Evolutionary conservation across 371 early-diverging fungal genomes (phyloP).

Genomic region (Rhizomucor pusillus): DNA sequence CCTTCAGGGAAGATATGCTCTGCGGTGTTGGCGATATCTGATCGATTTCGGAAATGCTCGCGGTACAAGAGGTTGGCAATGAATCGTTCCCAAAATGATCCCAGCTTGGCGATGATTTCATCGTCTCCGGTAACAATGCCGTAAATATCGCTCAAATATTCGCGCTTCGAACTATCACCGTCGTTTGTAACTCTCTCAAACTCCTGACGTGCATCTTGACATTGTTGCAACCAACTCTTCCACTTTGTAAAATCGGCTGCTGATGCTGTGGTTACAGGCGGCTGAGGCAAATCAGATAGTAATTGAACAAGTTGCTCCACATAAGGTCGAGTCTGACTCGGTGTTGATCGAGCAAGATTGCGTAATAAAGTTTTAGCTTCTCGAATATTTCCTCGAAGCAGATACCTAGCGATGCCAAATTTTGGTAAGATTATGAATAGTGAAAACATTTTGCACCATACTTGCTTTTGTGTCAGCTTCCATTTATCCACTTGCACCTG

Average conservation of each 20-base stretch:
- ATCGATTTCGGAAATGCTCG: slow-evolving; percentile 12
- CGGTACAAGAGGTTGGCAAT: slow-evolving; percentile 8
- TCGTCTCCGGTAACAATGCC: slow-evolving; percentile 14
- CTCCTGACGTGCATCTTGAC: neutral
- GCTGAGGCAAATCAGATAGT: neutral
- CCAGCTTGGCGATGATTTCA: slow-evolving; percentile 5
- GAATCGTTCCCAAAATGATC: slow-evolving; percentile 14
- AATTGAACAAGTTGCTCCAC: neutral
- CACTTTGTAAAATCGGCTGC: slow-evolving; percentile 1
- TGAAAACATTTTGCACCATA: neutral
- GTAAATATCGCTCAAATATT: slow-evolving; percentile 1
- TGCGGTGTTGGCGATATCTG: slow-evolving; percentile 1
- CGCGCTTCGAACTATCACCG: neutral
- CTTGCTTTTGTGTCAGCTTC: neutral
- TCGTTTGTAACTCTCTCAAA: slow-evolving; percentile 1
- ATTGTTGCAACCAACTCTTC: slow-evolving; percentile 4
- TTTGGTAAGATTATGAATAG: neutral
- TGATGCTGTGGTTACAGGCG: neutral
- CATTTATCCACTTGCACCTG: slow-evolving; percentile 4
- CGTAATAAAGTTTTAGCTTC: slow-evolving; percentile 10
- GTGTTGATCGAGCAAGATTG: neutral
- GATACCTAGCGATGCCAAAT: slow-evolving; percentile 1
- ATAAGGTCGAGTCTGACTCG: neutral
- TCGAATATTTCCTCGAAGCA: slow-evolving; percentile 12
- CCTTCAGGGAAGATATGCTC: neutral